These are phyloP conservation scores for Termitomyces sp. DNA, from an alignment of 768 basidiomycete species.

Conservation along the genomic window DNA sequence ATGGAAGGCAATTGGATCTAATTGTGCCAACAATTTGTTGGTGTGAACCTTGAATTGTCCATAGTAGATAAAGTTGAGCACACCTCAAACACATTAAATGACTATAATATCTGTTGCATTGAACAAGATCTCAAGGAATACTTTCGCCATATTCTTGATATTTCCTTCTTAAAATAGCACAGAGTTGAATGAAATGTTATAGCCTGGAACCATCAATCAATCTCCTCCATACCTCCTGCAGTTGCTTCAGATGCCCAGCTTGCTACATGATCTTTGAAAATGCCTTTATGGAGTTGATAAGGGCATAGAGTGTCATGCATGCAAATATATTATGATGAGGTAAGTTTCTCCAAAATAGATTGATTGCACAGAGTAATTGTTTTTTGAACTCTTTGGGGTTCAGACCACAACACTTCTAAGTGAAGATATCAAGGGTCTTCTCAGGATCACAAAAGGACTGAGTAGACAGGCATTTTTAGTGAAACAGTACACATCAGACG, in stretches of 20 bases:
- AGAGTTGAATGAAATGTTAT: conserved; percentile 25
- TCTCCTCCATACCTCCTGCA: conserved; percentile 20
- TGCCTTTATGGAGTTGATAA: conserved; percentile 50
- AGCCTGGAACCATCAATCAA: conserved; percentile 31
- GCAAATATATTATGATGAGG: conserved; percentile 37
- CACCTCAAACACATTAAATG: conserved; percentile 26
- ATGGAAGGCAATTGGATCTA: conserved; percentile 30
- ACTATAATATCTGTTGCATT: conserved; percentile 22
- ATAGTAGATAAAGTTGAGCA: conserved; percentile 28
- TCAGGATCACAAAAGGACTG: not conserved
- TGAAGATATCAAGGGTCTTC: not conserved
- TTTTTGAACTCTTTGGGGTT: conserved; percentile 14
- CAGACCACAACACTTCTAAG: not conserved
- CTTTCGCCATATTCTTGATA: conserved; percentile 39
- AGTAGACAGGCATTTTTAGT: conserved; percentile 13
- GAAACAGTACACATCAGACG: conserved; percentile 29
- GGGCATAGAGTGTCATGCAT: conserved; percentile 37
- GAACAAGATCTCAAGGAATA: conserved; percentile 32
- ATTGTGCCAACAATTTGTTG: conserved; percentile 19
- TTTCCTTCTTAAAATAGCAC: conserved; percentile 40
- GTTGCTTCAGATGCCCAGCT: conserved; percentile 28
- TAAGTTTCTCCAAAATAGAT: conserved; percentile 41
- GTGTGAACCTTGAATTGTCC: conserved; percentile 29
- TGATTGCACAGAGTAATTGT: conserved; percentile 12
- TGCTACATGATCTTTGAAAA: conserved; percentile 43